A percentile compares a stretch with the other conserved stretches of the same genome.
Evolutionary conservation across 148 eudicot genomes (phyloP).

Genomic region (Camellia japonica): DNA sequence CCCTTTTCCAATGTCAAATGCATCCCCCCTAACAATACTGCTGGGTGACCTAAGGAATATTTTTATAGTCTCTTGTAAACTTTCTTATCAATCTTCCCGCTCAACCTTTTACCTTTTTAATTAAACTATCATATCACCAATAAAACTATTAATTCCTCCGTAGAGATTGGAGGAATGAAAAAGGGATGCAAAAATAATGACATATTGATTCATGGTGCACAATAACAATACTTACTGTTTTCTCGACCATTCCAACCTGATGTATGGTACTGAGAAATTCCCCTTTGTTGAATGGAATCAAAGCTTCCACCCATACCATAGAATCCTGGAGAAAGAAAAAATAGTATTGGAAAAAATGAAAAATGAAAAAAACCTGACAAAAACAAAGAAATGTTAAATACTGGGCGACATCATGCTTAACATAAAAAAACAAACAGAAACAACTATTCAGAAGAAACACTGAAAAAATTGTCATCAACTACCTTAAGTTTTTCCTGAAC

Average conservation of each 20-base stretch:
- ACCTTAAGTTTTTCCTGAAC: conserved; percentile 88
- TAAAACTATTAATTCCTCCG: background rate
- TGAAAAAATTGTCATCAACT: background rate
- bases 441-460: background rate
- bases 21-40: background rate
- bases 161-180: background rate
- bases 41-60: background rate
- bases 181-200: background rate
- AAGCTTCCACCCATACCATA: conserved; percentile 97
- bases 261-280: conserved; percentile 87
- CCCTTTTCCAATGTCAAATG: background rate
- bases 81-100: background rate
- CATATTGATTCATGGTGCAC: background rate
- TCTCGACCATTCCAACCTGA: conserved; percentile 83
- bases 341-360: background rate
- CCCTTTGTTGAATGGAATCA: conserved; percentile 91
- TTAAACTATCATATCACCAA: background rate
- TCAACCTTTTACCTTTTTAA: background rate
- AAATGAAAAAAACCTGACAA: background rate
- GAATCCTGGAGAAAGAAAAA: conserved; percentile 48
- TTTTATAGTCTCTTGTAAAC: background rate
- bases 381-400: background rate
- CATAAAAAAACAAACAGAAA: background rate
- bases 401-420: background rate
- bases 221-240: conserved; percentile 53